Percentiles rank a stretch among this genome's conserved stretches.
These are phyloP conservation scores for Eucalyptus globulus DNA, from an alignment of 345 rosid species.

Conservation along the genomic window DNA sequence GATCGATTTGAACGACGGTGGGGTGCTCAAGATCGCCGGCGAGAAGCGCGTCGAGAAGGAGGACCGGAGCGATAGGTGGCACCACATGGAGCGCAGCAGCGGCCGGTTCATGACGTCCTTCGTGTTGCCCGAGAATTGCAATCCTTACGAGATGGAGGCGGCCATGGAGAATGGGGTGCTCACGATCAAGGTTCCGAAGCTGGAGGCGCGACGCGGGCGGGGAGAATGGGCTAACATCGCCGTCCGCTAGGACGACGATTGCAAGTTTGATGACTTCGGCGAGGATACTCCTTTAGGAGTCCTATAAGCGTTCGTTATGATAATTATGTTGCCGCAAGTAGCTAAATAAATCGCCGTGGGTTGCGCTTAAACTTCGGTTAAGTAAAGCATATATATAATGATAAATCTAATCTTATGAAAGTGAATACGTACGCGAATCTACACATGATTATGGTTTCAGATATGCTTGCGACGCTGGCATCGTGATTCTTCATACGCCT, in stretches of 20 bases:
- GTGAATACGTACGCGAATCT: background rate
- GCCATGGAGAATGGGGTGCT: slow-evolving; percentile 18
- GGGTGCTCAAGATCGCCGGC: slow-evolving; percentile 10
- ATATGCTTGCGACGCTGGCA: background rate
- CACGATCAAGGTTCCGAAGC: slow-evolving; percentile 17
- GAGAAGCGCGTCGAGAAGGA: slow-evolving; percentile 15
- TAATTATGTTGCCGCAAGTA: background rate
- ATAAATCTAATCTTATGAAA: background rate
- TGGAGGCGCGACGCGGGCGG: background rate
- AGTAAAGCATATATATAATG: background rate
- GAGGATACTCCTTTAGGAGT: background rate
- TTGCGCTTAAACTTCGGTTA: background rate
- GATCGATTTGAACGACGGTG: slow-evolving; percentile 15
- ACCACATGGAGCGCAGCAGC: slow-evolving; percentile 5
- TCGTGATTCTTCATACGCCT: background rate
- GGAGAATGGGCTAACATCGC: background rate
- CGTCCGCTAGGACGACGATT: background rate
- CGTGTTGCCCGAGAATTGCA: slow-evolving; percentile 13
- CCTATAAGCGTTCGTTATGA: background rate
- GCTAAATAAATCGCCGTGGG: background rate
- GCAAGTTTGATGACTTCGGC: background rate
- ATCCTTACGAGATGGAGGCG: background rate
- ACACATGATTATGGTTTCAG: background rate
- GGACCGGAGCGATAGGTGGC: background rate
- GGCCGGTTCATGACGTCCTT: slow-evolving; percentile 11